Percentiles rank a stretch among this genome's conserved stretches.
Conservation (phyloP, 306 rosid genomes). For the Sphenostylis stenocarpa region DNA sequence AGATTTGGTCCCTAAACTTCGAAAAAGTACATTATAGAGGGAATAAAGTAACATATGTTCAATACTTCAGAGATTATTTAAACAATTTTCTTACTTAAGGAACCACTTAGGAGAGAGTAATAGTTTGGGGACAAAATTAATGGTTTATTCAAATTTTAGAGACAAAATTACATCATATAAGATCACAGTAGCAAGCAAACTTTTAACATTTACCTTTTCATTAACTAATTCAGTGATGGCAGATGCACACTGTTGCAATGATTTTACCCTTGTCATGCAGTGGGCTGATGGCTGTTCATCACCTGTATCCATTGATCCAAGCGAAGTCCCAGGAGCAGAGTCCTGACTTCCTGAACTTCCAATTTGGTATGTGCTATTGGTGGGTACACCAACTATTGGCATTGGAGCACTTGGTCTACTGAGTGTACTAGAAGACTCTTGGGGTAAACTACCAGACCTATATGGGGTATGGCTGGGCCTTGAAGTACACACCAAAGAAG, state of each 20-base stretch:
- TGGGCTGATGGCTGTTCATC: conserved; percentile 88
- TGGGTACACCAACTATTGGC: conserved; percentile 65
- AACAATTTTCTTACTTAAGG: background rate
- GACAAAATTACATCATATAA: background rate
- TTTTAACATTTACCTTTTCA: conserved; percentile 62
- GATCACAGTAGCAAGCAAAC: conserved; percentile 8
- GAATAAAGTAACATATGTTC: background rate
- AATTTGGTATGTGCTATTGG: conserved; percentile 49
- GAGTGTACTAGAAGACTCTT: conserved; percentile 45
- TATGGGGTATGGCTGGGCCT: conserved; percentile 59
- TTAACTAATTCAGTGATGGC: conserved; percentile 74
- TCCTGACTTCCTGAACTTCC: conserved; percentile 92
- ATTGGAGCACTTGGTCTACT: conserved; percentile 70
- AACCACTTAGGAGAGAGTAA: background rate
- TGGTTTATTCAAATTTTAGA: background rate
- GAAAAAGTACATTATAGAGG: background rate
- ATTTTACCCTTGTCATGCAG: conserved; percentile 76
- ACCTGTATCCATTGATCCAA: conserved; percentile 73
- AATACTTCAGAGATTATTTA: too few relatives aligned
- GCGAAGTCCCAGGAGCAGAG: conserved; percentile 88
- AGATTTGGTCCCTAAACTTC: background rate
- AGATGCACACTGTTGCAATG: conserved; percentile 81
- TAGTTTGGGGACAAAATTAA: background rate
- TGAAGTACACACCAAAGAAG: conserved; percentile 60
- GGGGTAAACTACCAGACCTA: conserved; percentile 58